A percentile compares a stretch with the other conserved stretches of the same genome.
Evolutionary conservation across 2,329 filamentous ascomycete species (phyloP).

Genomic region (Torrubiella hemipterigena): DNA sequence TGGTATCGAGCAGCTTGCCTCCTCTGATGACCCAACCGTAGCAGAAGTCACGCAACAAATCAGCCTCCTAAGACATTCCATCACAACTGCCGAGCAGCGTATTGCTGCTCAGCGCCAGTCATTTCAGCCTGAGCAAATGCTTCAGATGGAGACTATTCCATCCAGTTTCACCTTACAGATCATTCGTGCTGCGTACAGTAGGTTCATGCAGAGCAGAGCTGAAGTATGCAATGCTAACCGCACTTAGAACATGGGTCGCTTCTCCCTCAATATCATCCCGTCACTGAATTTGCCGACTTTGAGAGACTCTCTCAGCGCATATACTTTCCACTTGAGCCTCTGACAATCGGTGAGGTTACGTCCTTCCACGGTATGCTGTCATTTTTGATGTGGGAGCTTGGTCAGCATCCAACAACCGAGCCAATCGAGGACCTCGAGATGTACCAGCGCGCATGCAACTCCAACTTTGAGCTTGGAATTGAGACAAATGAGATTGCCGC

Average conservation of each 20-base stretch:
- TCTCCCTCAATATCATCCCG: background rate
- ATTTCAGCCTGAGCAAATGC: too few relatives aligned
- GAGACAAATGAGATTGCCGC: slow-evolving; percentile 8
- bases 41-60: too few relatives aligned
- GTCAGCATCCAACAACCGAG: too few relatives aligned
- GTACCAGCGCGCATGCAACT: slow-evolving; percentile 5
- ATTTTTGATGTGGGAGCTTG: slow-evolving; percentile 8
- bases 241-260: too few relatives aligned
- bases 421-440: slow-evolving; percentile 7
- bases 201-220: background rate
- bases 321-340: slow-evolving; percentile 10
- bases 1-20: too few relatives aligned
- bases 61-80: background rate
- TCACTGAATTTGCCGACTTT: slow-evolving; percentile 3
- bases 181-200: slow-evolving; percentile 3
- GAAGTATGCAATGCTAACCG: background rate
- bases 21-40: too few relatives aligned
- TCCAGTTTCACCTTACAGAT: slow-evolving; percentile 5
- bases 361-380: slow-evolving; percentile 9
- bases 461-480: slow-evolving; percentile 8
- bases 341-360: slow-evolving; percentile 8
- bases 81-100: background rate
- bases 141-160: slow-evolving; percentile 2
- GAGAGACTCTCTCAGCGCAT: slow-evolving; percentile 7
- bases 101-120: background rate